phyloP scores from a whole-genome alignment of 164 flowering plant species.

The Paratinospora sagittata region DNA sequence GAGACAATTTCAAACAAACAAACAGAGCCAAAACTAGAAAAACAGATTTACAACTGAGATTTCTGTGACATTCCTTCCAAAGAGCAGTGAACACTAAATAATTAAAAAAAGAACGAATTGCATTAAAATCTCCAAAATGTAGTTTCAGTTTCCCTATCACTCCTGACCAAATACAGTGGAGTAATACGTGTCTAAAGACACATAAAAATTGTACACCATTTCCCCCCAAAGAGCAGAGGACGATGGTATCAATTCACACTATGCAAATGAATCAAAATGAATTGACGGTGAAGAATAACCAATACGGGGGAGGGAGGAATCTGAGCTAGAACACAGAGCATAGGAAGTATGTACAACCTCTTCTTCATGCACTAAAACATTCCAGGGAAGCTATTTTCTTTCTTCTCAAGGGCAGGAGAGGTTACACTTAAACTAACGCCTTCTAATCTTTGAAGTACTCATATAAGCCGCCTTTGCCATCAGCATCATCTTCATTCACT shows the following conservation, averaged over 20 bases:
- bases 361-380: constrained; percentile 7
- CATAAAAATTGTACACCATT: not conserved
- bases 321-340: not conserved
- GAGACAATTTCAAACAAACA: not conserved
- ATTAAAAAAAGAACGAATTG: constrained; percentile 2
- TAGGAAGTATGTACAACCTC: constrained; percentile 2
- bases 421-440: not conserved
- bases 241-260: not conserved
- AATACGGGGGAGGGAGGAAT: constrained; percentile 9
- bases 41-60: not conserved
- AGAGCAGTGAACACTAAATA: not conserved
- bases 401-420: not conserved
- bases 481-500: constrained; percentile 32
- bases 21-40: not conserved
- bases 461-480: not conserved
- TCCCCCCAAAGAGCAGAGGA: not conserved
- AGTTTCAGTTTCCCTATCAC: not conserved
- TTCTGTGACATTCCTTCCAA: not conserved
- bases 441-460: not conserved
- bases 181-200: not conserved
- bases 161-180: not conserved
- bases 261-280: constrained; percentile 13
- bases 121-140: not conserved
- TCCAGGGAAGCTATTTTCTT: constrained; percentile 3
- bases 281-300: constrained; percentile 15